phyloP scores from a whole-genome alignment of 2,329 filamentous ascomycete genomes.

The Penicillium sp. region DNA sequence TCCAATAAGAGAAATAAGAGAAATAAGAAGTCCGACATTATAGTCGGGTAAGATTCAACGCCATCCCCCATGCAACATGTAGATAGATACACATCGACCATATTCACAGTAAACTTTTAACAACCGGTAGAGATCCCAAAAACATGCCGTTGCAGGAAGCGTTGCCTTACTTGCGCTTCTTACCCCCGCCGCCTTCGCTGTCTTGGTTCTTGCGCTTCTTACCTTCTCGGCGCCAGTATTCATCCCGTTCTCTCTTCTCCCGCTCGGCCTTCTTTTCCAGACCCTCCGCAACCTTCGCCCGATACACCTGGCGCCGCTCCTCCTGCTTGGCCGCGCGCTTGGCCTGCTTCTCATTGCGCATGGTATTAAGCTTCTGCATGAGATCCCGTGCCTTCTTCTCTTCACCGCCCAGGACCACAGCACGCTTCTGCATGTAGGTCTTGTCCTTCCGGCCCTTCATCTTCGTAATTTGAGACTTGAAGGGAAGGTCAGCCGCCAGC shows the following conservation, averaged over 20 bases:
- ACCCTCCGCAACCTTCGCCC: slow-evolving; percentile 71
- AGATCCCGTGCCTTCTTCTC: slow-evolving; percentile 81
- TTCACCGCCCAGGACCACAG: slow-evolving; percentile 71
- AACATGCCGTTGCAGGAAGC: too few species aligned
- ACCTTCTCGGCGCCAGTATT: slow-evolving; percentile 86
- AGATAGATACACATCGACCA: too few species aligned
- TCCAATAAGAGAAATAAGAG: too few species aligned
- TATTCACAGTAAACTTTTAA: too few species aligned
- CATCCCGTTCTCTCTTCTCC: slow-evolving; percentile 84
- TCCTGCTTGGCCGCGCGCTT: slow-evolving; percentile 81
- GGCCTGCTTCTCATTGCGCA: slow-evolving; percentile 81
- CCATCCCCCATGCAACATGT: too few species aligned
- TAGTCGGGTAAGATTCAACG: too few species aligned
- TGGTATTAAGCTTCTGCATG: slow-evolving; percentile 83
- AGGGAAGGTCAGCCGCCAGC: slow-evolving; percentile 71
- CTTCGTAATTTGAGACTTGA: slow-evolving; percentile 77
- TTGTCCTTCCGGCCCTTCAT: slow-evolving; percentile 69
- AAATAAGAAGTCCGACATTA: too few species aligned
- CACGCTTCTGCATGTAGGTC: slow-evolving; percentile 92
- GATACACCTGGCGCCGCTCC: slow-evolving; percentile 68
- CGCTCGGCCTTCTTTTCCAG: slow-evolving; percentile 75
- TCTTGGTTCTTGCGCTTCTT: slow-evolving; percentile 59
- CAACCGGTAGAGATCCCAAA: too few species aligned
- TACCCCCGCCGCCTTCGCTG: slow-evolving; percentile 42
- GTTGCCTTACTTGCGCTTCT: slow-evolving; percentile 38